A percentile compares a stretch with the other conserved stretches of the same genome.
phyloP scores from a whole-genome alignment of 2,329 filamentous ascomycete species.

The Cercospora zeae-maydis region DNA sequence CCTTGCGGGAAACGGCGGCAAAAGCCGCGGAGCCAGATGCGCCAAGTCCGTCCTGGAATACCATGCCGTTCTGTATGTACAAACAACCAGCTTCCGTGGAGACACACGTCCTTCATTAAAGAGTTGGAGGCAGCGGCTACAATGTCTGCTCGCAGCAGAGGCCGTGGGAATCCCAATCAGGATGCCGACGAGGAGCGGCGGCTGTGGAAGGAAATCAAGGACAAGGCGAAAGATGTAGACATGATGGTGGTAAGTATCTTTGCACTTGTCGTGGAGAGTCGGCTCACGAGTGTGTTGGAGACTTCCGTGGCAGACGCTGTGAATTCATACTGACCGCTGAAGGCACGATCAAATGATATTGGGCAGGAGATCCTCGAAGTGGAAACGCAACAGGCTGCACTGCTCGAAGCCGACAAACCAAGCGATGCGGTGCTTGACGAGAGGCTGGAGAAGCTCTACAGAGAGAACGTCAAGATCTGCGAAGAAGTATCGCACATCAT shows the following conservation, averaged over 20 bases:
- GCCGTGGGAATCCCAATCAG: conserved; percentile 44
- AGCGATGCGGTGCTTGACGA: conserved; percentile 41
- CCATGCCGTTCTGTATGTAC: background rate
- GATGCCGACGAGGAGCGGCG: conserved; percentile 51
- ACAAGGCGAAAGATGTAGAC: conserved; percentile 46
- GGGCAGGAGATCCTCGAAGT: conserved; percentile 38
- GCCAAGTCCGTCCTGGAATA: background rate
- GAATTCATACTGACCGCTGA: background rate
- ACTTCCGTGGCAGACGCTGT: background rate
- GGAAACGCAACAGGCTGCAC: conserved; percentile 35
- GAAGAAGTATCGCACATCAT: conserved; percentile 46
- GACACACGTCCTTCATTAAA: background rate
- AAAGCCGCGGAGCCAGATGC: background rate
- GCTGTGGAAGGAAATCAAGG: conserved; percentile 48
- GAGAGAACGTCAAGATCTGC: conserved; percentile 48
- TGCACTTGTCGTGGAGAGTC: background rate
- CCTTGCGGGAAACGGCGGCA: background rate
- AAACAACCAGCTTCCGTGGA: background rate
- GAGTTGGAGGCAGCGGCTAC: background rate
- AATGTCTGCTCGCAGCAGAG: conserved; percentile 49
- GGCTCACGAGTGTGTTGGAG: background rate
- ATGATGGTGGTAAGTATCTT: conserved; percentile 43
- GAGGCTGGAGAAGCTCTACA: conserved; percentile 45
- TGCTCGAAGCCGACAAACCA: conserved; percentile 32
- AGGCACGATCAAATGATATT: conserved; percentile 35